phyloP scores from a whole-genome alignment of 306 rosid species.

The Pyrus bretschneideri region DNA sequence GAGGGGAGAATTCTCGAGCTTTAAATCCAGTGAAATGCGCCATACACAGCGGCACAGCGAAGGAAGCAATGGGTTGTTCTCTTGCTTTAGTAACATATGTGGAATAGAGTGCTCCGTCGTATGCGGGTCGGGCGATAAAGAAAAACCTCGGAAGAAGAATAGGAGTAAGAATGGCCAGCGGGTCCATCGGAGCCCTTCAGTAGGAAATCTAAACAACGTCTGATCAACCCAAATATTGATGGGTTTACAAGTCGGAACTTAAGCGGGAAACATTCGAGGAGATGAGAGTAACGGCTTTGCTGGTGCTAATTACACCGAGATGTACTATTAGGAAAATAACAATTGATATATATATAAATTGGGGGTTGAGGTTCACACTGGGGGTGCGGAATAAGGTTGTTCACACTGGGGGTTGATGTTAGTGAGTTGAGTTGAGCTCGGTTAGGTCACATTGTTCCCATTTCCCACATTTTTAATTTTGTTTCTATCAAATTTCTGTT shows the following conservation, averaged over 20 bases:
- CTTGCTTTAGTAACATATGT: constrained; percentile 89
- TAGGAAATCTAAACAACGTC: constrained; percentile 19
- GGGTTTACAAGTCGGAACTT: background rate
- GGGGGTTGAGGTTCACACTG: no score
- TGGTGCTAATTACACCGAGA: background rate
- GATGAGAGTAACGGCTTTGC: background rate
- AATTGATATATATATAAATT: background rate
- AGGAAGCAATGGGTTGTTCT: constrained; percentile 56
- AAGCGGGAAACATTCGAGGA: background rate
- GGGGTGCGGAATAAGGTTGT: background rate
- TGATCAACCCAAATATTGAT: constrained; percentile 14
- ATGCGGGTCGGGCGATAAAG: constrained; percentile 45
- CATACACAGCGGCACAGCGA: constrained; percentile 40
- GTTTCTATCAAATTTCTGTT: background rate
- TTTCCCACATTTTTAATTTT: background rate
- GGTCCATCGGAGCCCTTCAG: constrained; percentile 32
- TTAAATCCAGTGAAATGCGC: constrained; percentile 6
- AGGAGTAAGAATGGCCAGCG: constrained; percentile 6
- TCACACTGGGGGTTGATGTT: background rate
- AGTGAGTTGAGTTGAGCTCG: background rate
- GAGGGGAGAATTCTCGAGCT: constrained; percentile 36
- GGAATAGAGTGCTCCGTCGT: constrained; percentile 82
- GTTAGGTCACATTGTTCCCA: background rate
- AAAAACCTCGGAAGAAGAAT: constrained; percentile 14
- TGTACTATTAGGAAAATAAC: background rate